These are phyloP conservation scores for Penicillium macrosclerotiorum DNA, from an alignment of 495 filamentous ascomycete genomes.

Conservation along the genomic window DNA sequence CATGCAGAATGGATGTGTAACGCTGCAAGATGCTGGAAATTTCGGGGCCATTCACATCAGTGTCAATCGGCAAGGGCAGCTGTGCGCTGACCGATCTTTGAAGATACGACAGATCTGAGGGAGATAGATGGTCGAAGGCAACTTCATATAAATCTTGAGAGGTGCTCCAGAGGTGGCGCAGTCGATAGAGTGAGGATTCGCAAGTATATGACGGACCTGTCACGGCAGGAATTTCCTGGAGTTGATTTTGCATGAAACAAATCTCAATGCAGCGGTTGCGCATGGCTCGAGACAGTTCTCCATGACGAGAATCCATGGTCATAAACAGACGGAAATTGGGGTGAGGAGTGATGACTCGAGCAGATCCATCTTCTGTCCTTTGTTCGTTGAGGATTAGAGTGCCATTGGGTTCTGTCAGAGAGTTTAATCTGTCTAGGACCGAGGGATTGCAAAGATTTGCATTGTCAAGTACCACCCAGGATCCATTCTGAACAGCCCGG, in stretches of 20 bases:
- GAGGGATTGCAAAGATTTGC: constrained; percentile 95
- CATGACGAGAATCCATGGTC: constrained; percentile 89
- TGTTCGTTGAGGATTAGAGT: constrained; percentile 89
- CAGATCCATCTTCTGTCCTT: constrained; percentile 74
- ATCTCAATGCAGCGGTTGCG: constrained; percentile 92
- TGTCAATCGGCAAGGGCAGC: constrained; percentile 18
- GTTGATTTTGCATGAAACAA: constrained; percentile 54
- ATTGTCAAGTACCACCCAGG: constrained; percentile 95
- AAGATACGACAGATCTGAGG: constrained; percentile 46
- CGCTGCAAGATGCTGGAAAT: constrained; percentile 28
- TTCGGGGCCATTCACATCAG: constrained; percentile 5
- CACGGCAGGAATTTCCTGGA: constrained; percentile 15
- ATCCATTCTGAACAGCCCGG: constrained; percentile 76
- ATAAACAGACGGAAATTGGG: constrained; percentile 88
- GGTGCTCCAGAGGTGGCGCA: constrained; percentile 43
- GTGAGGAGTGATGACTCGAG: constrained; percentile 77
- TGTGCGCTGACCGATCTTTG: constrained; percentile 33
- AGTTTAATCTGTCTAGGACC: constrained; percentile 92
- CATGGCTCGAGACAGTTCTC: constrained; percentile 95
- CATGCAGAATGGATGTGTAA: constrained; percentile 32
- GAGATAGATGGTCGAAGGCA: constrained; percentile 55
- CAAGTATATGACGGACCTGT: constrained; percentile 38
- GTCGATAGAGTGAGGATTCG: constrained; percentile 52
- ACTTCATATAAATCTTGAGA: constrained; percentile 32
- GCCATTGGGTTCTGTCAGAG: constrained; percentile 87